Conservation (phyloP, 2,329 filamentous ascomycete genomes). For the Plectosphaerella plurivora region DNA sequence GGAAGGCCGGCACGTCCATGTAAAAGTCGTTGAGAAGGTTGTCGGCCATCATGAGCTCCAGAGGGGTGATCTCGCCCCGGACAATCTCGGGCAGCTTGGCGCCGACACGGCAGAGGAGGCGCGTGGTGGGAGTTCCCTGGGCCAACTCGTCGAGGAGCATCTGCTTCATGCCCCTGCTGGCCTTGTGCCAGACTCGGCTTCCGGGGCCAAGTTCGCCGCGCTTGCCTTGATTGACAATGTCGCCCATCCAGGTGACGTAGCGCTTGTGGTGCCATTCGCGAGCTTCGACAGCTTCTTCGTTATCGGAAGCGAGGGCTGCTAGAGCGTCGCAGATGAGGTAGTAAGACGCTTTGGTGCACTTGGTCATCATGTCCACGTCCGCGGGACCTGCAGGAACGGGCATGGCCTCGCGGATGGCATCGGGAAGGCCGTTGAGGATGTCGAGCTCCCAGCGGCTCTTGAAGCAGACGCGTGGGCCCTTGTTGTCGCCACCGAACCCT, state of each 20-base stretch:
- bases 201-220: slow-evolving; percentile 1
- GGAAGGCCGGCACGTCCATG: slow-evolving; percentile 4
- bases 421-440: no score
- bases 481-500: no score
- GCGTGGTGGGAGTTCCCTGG: no score
- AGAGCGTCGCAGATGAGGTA: no score
- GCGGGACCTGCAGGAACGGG: no score
- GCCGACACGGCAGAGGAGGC: slow-evolving; percentile 3
- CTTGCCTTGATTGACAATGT: slow-evolving; percentile 2
- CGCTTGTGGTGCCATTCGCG: slow-evolving; percentile 7
- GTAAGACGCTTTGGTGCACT: no score
- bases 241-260: slow-evolving; percentile 12
- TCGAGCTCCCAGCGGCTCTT: no score
- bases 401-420: no score
- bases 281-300: no score
- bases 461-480: no score
- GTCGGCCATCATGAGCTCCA: slow-evolving; percentile 21
- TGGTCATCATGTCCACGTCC: no score
- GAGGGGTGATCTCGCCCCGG: slow-evolving; percentile 18
- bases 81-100: slow-evolving; percentile 18
- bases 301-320: no score
- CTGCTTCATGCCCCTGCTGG: slow-evolving; percentile 5
- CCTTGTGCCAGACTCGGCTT: slow-evolving; percentile 2
- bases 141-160: slow-evolving; percentile 8
- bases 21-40: slow-evolving; percentile 13